These are phyloP conservation scores for Coemansia sp. DNA, from an alignment of 192 early-diverging fungal genomes.

Conservation along the genomic window DNA sequence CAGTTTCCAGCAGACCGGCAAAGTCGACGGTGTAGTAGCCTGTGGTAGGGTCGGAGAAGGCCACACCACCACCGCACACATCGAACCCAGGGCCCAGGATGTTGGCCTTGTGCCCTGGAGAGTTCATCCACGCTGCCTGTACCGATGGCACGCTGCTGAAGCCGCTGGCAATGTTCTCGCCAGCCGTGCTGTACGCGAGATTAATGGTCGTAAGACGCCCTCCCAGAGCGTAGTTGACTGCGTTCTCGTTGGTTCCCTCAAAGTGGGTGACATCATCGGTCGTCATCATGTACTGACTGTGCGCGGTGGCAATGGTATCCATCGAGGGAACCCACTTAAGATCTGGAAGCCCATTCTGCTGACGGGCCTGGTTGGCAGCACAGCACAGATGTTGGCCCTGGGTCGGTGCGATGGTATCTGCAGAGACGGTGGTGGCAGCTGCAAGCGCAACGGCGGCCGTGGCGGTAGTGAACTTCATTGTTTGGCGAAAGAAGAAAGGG, in stretches of 20 bases:
- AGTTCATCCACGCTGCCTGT: constrained; percentile 54
- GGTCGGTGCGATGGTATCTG: constrained; percentile 21
- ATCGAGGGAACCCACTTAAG: constrained; percentile 34
- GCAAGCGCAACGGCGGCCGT: constrained; percentile 12
- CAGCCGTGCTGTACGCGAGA: constrained; percentile 32
- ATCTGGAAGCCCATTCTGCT: constrained; percentile 4
- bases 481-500: background rate
- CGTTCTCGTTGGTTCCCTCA: constrained; percentile 8
- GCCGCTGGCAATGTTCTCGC: constrained; percentile 44
- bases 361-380: constrained; percentile 42
- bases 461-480: constrained; percentile 39
- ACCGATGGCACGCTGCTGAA: constrained; percentile 12
- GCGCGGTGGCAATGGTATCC: constrained; percentile 25
- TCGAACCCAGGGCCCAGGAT: constrained; percentile 44
- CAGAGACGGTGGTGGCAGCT: constrained; percentile 19
- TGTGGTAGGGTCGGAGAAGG: background rate
- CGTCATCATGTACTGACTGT: constrained; percentile 26
- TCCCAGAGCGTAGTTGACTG: constrained; percentile 16
- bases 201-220: constrained; percentile 18
- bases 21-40: constrained; percentile 41
- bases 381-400: constrained; percentile 47
- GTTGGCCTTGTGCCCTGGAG: constrained; percentile 51
- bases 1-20: constrained; percentile 31
- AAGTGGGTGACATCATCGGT: constrained; percentile 18
- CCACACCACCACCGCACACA: constrained; percentile 52